These are phyloP conservation scores for Chaetomium sp. DNA, from an alignment of 2,329 filamentous ascomycete genomes.

Conservation along the genomic window DNA sequence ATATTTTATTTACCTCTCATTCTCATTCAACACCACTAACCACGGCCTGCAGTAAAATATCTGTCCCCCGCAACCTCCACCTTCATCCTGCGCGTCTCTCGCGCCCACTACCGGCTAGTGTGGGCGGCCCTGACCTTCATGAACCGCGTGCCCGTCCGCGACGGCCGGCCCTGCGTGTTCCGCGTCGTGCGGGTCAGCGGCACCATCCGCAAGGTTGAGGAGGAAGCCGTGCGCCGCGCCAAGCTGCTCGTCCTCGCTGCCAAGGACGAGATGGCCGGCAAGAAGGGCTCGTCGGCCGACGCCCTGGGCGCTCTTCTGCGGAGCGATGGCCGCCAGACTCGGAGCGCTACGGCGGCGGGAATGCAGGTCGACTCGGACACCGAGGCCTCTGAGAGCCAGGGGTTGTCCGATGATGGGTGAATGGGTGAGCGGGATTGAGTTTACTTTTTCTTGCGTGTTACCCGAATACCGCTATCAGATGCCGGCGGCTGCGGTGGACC, in stretches of 20 bases:
- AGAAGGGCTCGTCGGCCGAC: constrained; percentile 32
- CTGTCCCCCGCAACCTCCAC: constrained; percentile 90
- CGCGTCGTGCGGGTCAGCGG: constrained; percentile 86
- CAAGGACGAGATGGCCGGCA: constrained; percentile 52
- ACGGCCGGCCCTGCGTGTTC: constrained; percentile 71
- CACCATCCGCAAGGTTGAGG: constrained; percentile 88
- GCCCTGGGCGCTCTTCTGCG: constrained; percentile 39
- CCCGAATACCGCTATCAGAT: constrained; percentile 63
- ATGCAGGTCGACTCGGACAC: constrained; percentile 48
- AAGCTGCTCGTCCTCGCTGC: constrained; percentile 70
- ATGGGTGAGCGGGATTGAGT: constrained; percentile 31
- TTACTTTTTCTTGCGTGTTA: constrained; percentile 66
- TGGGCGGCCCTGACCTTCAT: constrained; percentile 89
- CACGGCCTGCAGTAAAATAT: constrained; percentile 73
- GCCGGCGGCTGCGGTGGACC: constrained; percentile 36
- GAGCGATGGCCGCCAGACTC: constrained; percentile 26
- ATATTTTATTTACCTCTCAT: neutral
- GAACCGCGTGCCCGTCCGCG: constrained; percentile 64
- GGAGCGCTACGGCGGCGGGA: constrained; percentile 45
- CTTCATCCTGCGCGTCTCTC: constrained; percentile 82
- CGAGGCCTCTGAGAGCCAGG: constrained; percentile 42
- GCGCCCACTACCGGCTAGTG: constrained; percentile 80
- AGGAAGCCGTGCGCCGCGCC: constrained; percentile 81
- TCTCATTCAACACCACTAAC: constrained; percentile 3
- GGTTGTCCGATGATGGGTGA: constrained; percentile 49